Base-by-base conservation (phyloP, 2,329 filamentous ascomycete genomes). In the Aspergillus sp. region DNA sequence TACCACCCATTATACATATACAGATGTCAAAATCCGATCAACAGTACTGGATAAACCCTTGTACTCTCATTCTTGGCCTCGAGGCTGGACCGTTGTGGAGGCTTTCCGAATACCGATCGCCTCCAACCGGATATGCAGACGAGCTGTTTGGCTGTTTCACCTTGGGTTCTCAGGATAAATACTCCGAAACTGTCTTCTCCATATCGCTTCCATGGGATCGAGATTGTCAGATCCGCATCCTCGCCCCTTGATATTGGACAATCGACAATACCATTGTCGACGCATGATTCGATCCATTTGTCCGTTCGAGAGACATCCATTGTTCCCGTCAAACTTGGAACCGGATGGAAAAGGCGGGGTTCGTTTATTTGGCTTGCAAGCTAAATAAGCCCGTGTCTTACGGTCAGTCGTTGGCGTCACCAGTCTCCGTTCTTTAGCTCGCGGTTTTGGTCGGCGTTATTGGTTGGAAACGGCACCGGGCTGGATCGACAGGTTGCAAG, bases 271-370 rank as follows among this genome's bases (percentile, higher is more conserved):
- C 9, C 9, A 30, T 30, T 30, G 26, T 26, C 7, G 24, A 26
- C 8, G 8, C 8, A 26, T 9, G 24, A 26, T 6, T 26, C 24
- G 8, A 6, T 42, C 40, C 40, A 22, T 42, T n/a, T 14, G 19
- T 19, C n/a, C 19, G 38, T 4, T 6, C n/a, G 38, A 13, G 17
- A 3, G 3, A 13, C n/a, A 26, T 30, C 19, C 33, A 20, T 26
- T 26, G 17, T 33, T 8, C 9, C 10, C 35, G 17, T 38, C 9
- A 32, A 35, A 35, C 16, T 30, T n/a, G 35, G 19, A 30, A 42
- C 17, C 42, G 45, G 10, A 30, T 30, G 26, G 26, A 42, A 53
- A 53, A 50, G 51, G 51, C 51, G 51, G 51, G 51, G 51, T 53
- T 53, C 47, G 45, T 14, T 41, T 49, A 35, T 22, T 46, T 49